Conservation (phyloP, 495 filamentous ascomycete species). For the Cenococcum geophilum region DNA sequence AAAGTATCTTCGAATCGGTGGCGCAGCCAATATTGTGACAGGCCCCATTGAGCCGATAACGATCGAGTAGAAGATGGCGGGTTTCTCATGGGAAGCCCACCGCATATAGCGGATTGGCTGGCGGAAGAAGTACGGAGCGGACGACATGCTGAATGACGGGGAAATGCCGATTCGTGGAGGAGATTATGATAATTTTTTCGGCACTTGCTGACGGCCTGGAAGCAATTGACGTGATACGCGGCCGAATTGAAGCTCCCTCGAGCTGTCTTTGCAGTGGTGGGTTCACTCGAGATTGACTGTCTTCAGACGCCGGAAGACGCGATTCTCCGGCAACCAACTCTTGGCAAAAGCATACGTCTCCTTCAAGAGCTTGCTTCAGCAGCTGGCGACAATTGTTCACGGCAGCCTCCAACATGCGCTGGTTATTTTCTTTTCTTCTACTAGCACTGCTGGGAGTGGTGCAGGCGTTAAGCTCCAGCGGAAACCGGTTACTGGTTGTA, state of each 20-base stretch:
- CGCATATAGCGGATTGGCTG: constrained; percentile 73
- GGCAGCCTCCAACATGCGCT: constrained; percentile 57
- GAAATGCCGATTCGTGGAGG: neutral
- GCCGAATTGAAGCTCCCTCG: neutral
- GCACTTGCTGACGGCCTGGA: neutral
- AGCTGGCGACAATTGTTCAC: neutral
- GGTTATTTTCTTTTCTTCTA: constrained; percentile 62
- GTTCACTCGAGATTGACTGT: neutral
- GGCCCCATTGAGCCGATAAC: constrained; percentile 68
- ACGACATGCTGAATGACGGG: neutral
- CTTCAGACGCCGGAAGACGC: neutral
- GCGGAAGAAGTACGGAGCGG: constrained; percentile 69
- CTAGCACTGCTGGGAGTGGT: constrained; percentile 58
- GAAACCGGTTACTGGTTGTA: constrained; percentile 76
- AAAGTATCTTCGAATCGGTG: constrained; percentile 60
- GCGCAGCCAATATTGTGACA: constrained; percentile 56
- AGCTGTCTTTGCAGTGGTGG: constrained; percentile 2
- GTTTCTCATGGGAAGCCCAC: constrained; percentile 80
- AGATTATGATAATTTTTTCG: neutral
- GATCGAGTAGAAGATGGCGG: constrained; percentile 80
- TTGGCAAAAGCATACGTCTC: constrained; percentile 29
- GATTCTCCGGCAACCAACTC: constrained; percentile 1
- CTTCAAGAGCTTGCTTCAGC: constrained; percentile 2
- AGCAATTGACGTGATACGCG: neutral
- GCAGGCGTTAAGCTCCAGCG: constrained; percentile 72